Percentiles rank a stretch among this genome's conserved stretches.
Conservation (phyloP, 192 early-diverging fungal genomes). For the Pilobolus umbonatus region DNA sequence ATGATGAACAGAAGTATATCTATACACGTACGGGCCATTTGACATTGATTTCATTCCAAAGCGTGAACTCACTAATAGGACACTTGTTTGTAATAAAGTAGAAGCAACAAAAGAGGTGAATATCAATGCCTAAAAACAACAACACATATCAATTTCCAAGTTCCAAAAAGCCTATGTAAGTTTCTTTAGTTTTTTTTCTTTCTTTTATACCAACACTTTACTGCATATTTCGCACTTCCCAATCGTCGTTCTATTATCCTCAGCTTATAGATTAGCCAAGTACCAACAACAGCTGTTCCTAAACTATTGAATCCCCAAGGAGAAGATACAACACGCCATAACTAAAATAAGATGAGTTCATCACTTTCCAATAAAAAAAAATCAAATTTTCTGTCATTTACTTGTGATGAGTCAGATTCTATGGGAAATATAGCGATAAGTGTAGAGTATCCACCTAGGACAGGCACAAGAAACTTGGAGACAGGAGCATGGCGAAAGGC, state of each 20-base stretch:
- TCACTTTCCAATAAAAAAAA: too few relatives aligned
- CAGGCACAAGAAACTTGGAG: slow-evolving; percentile 45
- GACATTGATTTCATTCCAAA: slow-evolving; percentile 41
- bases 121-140: slow-evolving; percentile 38
- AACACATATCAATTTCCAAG: neutral
- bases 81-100: slow-evolving; percentile 47
- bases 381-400: slow-evolving; percentile 24
- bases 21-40: slow-evolving; percentile 45
- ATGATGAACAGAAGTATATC: neutral
- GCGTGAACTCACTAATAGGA: slow-evolving; percentile 28
- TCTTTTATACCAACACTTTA: slow-evolving; percentile 13
- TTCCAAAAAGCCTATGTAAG: neutral
- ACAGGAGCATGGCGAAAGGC: slow-evolving; percentile 62
- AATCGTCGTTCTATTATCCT: slow-evolving; percentile 55
- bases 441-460: slow-evolving; percentile 45
- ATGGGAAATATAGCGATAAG: slow-evolving; percentile 37
- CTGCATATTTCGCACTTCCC: slow-evolving; percentile 56
- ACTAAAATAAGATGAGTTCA: slow-evolving; percentile 23
- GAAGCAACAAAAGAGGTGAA: slow-evolving; percentile 44
- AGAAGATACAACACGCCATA: slow-evolving; percentile 49
- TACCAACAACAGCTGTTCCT: slow-evolving; percentile 46
- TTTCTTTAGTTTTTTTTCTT: neutral
- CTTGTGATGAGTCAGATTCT: slow-evolving; percentile 42
- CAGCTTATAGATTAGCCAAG: slow-evolving; percentile 51
- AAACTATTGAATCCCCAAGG: slow-evolving; percentile 48